These are phyloP conservation scores for cucumber (Cucumis sativus) DNA, from an alignment of 306 rosid genomes.

Conservation along the genomic window Cucumber_9930_V3 NC_026659.2:28504001-28504500, in stretches of 20 bases:
- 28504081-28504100: background rate
- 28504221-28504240: background rate
- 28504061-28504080: background rate
- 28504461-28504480: slow-evolving; percentile 83
- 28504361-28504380: slow-evolving; percentile 91
- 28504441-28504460: slow-evolving; percentile 65
- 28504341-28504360: slow-evolving; percentile 83
- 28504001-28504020: background rate
- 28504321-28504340: slow-evolving; percentile 47
- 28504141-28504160: background rate
- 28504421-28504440: slow-evolving; percentile 53
- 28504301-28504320: slow-evolving; percentile 27
- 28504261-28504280: too few species aligned
- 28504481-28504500: slow-evolving; percentile 92
- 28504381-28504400: slow-evolving; percentile 68
- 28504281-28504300: background rate
- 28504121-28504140: background rate
- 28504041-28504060: background rate
- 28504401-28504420: slow-evolving; percentile 70
- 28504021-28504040: too few species aligned
- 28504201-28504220: background rate
- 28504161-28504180: too few species aligned
- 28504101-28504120: background rate
- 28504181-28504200: background rate
- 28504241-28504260: background rate